A percentile compares a stretch with the other conserved stretches of the same genome.
Conservation (phyloP, 2,329 filamentous ascomycete species). For the Geosmithia putterillii region DNA sequence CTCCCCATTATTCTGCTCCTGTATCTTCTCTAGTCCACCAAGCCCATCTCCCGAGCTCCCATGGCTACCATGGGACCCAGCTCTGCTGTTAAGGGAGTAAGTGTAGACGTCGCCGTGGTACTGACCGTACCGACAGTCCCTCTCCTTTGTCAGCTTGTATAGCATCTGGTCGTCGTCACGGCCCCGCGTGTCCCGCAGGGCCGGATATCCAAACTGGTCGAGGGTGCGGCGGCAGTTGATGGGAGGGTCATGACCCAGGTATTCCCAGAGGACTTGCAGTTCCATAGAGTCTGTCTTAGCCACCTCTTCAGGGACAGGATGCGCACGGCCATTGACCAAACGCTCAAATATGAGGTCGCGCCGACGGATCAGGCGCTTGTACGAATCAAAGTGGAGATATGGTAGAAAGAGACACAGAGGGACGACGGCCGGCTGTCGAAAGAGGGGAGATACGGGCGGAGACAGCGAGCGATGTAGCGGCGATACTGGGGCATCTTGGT, state of each 20-base stretch:
- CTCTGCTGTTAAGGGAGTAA: slow-evolving; percentile 15
- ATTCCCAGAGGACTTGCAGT: slow-evolving; percentile 50
- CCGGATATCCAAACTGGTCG: slow-evolving; percentile 53
- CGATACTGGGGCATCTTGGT: slow-evolving; percentile 13
- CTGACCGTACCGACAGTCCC: slow-evolving; percentile 10
- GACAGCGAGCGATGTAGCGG: slow-evolving; percentile 14
- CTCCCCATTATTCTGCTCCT: slow-evolving; percentile 21
- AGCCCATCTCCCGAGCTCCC: slow-evolving; percentile 14
- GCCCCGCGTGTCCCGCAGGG: slow-evolving; percentile 44
- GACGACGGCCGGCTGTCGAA: slow-evolving; percentile 11
- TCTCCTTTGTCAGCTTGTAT: slow-evolving; percentile 49
- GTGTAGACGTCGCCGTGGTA: slow-evolving; percentile 11
- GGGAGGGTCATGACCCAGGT: slow-evolving; percentile 46
- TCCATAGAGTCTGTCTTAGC: slow-evolving; percentile 43
- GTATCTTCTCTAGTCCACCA: slow-evolving; percentile 6
- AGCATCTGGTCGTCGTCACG: slow-evolving; percentile 56
- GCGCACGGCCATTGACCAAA: slow-evolving; percentile 37
- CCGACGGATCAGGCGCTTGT: slow-evolving; percentile 41
- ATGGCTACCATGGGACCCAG: slow-evolving; percentile 12
- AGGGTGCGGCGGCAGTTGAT: slow-evolving; percentile 49
- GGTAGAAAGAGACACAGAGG: slow-evolving; percentile 42
- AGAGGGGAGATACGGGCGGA: slow-evolving; percentile 14
- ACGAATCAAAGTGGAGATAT: slow-evolving; percentile 54
- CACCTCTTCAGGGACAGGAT: slow-evolving; percentile 42
- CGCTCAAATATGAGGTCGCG: slow-evolving; percentile 41